These are phyloP conservation scores for Wickerhamomyces sp. DNA, from an alignment of 1,139 yeast genomes.

Conservation along the genomic window DNA sequence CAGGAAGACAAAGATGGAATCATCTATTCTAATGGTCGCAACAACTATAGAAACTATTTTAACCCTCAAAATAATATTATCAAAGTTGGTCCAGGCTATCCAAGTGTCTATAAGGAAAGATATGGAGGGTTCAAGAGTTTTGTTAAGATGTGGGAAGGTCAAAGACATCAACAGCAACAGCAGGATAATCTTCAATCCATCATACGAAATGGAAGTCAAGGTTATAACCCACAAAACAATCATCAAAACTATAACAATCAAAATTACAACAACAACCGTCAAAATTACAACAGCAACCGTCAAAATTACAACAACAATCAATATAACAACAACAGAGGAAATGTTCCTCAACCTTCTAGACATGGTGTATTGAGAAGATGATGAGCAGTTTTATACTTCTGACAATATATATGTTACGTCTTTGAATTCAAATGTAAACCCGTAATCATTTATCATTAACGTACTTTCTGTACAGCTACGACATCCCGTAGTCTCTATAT, in stretches of 20 bases:
- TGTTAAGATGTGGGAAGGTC: conserved; percentile 5
- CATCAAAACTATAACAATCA: not conserved
- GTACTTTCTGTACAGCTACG: not conserved
- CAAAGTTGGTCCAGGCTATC: conserved; percentile 21
- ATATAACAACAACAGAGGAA: not conserved
- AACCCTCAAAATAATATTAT: conserved; percentile 16
- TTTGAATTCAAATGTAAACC: no score
- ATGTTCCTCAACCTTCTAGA: conserved; percentile 21
- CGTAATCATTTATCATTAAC: not conserved
- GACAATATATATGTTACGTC: no score
- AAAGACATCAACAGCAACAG: conserved; percentile 12
- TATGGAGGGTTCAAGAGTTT: conserved; percentile 23
- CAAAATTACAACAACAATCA: not conserved
- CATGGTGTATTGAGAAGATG: conserved; percentile 21
- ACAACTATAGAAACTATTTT: conserved; percentile 12
- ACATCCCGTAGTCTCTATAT: no score
- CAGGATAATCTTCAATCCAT: conserved; percentile 13
- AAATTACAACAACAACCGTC: not conserved
- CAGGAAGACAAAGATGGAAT: conserved; percentile 68
- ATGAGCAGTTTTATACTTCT: not conserved
- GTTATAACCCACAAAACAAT: not conserved
- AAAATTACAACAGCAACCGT: not conserved
- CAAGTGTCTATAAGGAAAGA: conserved; percentile 15
- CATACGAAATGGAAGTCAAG: not conserved
- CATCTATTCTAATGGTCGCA: conserved; percentile 29